These are phyloP conservation scores for Talaromyces stipitatus DNA, from an alignment of 495 filamentous ascomycete genomes.

Conservation along the genomic window DNA sequence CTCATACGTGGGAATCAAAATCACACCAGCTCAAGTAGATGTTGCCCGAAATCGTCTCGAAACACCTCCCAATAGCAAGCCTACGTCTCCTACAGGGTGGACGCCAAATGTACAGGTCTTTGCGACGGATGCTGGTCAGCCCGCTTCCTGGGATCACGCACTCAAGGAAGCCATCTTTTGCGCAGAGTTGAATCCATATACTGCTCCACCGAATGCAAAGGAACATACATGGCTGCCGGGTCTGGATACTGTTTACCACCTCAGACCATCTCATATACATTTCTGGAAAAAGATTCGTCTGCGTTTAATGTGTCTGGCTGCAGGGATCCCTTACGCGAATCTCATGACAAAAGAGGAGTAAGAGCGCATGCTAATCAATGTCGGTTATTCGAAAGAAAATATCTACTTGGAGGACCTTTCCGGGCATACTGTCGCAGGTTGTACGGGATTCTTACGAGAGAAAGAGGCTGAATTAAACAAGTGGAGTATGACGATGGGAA, in stretches of 20 bases:
- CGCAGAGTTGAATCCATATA: not conserved
- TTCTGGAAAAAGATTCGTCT: conserved; percentile 19
- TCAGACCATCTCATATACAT: conserved; percentile 32
- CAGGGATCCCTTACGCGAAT: conserved; percentile 27
- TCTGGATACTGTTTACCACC: conserved; percentile 44
- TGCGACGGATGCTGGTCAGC: conserved; percentile 24
- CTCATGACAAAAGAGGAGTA: conserved; percentile 53
- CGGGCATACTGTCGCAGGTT: conserved; percentile 30
- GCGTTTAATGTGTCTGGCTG: conserved; percentile 22
- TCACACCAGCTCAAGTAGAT: conserved; percentile 22
- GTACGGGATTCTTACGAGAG: conserved; percentile 25
- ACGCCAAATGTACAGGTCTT: conserved; percentile 17
- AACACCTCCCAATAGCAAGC: not conserved
- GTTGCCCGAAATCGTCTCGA: conserved; percentile 18
- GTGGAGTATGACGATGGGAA: conserved; percentile 31
- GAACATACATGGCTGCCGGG: conserved; percentile 35
- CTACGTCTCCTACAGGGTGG: not conserved
- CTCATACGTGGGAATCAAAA: conserved; percentile 38
- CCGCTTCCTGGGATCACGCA: conserved; percentile 17
- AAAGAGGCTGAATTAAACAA: conserved; percentile 19
- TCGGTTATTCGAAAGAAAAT: conserved; percentile 28
- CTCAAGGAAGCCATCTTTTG: conserved; percentile 12
- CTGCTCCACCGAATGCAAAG: not conserved
- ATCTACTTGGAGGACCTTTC: conserved; percentile 40
- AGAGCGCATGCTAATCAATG: conserved; percentile 30